Evolutionary conservation across 2,329 filamentous ascomycete species (phyloP), one percentile per base, ranked within the genome.

Genomic region (Colletotrichum sp.): DNA sequence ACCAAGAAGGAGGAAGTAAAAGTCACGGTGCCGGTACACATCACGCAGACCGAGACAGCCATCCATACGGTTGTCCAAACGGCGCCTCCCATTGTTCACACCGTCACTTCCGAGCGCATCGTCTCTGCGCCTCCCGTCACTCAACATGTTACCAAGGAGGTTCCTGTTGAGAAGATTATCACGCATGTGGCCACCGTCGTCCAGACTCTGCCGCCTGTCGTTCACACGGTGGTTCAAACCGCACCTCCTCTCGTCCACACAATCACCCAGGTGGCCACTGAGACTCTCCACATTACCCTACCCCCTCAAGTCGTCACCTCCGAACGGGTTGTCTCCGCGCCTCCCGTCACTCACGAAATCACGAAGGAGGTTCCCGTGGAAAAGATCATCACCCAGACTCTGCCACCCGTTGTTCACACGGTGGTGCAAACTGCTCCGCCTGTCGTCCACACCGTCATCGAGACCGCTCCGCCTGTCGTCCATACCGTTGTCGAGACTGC

Each of bases 211-310:
- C 21, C 55, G 5, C 44, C 44, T 52, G n/a, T 52, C 44, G 44
- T 52, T 13, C 44, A 52, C 44, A 52, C 44, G 44, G 55, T 18
- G 21, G 55, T 59, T 9, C 55, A 59, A 8, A 59, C 55, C 4
- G 55, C 26, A n/a, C 21, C 55, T 59, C 55, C 26, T 5, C 3
- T 28, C 8, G 21, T 28, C 7, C 55, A 59, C 5, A 28, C 26
- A 8, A 12, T 59, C 15, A 59, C 21, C 15, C 21, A 59, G 24
- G 44, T 52, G 44, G 44, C 44, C n/a, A 59, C 55, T 2, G 59
- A 73, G 30, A 69, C 66, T 1, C 63, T 73, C 24, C 74, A 76
- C 18, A 63, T 76, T 21, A 77, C 75, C 3, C 24, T 28, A 4
- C 76, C 77, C 0, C 68, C 72, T 13, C 57, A 71, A 26, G 64